Base-by-base conservation (phyloP, 306 rosid genomes). In the Dryas octopetala region DNA sequence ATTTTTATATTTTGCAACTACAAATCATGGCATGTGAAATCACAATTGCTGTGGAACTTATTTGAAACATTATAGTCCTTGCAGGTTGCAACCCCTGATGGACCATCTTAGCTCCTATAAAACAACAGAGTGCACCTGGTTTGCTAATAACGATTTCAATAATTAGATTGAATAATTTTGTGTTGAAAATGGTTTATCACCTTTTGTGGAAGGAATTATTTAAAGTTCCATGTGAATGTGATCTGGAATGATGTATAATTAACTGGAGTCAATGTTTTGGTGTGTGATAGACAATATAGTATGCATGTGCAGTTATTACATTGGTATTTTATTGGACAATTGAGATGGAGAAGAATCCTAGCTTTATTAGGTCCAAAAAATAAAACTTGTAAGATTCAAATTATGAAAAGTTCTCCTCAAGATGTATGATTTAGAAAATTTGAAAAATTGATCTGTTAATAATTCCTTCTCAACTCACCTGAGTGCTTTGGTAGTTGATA, bases 401-500 rank as follows among this genome's bases (percentile, higher is more conserved):
- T 50, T 9, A 26, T 3, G 46, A 12, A 15, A 70, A 70, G 7
- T 28, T 49, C 4, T 68, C 26, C 23, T 70, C 38, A 40, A 6
- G 9, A 11, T 70, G 16, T 45, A 51, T 15, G 38, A n/a, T 62
- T 12, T 17, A 46, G 41, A 47, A 32, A 49, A 14, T 50, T 28
- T 23, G 49, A 45, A 64, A 28, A 60, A 28, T 38, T 43, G 38
- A 65, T 61, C 28, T 61, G 9, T 19, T 51, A 13, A 49, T 67
- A 74, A 66, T 49, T 69, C 65, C 16, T 78, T 47, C 76, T 44
- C 51, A 68, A 78, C 83, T 79, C 66, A 91, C 98, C 98, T 71
- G 80, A 59, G 66, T 83, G 85, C 60, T 89, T 88, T 41, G 65
- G 85, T 32, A 87, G 74, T 63, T 81, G 88, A 80, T 88, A 91